Percentiles rank a stretch among this genome's conserved stretches.
These are phyloP conservation scores for Irpex sp. DNA, from an alignment of 1,284 basidiomycete species.

Conservation along the genomic window DNA sequence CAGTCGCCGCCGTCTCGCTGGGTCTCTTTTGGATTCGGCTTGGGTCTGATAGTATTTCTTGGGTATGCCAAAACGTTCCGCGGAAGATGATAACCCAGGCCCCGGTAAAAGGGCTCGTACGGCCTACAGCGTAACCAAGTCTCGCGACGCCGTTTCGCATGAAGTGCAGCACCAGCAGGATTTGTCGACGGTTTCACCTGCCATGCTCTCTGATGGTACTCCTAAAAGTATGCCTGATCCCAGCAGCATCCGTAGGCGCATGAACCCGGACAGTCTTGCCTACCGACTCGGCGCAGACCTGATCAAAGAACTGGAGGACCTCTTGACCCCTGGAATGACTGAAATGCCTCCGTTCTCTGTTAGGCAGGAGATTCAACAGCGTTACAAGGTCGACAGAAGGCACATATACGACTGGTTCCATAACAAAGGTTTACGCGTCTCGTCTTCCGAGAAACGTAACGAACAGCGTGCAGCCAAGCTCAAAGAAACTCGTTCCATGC, in stretches of 20 bases:
- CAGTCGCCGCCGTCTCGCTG: neutral
- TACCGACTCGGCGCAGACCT: constrained; percentile 60
- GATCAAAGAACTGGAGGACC: constrained; percentile 62
- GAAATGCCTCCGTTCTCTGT: constrained; percentile 70
- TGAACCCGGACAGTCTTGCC: constrained; percentile 51
- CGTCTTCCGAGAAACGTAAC: constrained; percentile 42
- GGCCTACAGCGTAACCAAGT: too few relatives aligned
- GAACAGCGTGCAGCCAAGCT: constrained; percentile 42
- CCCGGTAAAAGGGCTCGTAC: neutral
- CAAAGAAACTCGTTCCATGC: constrained; percentile 15
- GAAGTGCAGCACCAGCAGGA: neutral
- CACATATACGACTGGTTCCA: constrained; percentile 79
- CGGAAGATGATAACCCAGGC: neutral
- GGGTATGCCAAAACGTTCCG: neutral
- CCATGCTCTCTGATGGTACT: constrained; percentile 3
- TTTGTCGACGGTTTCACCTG: constrained; percentile 10
- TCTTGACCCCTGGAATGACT: constrained; percentile 60
- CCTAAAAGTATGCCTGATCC: constrained; percentile 3
- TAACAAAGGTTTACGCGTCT: constrained; percentile 56
- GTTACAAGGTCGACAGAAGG: constrained; percentile 63
- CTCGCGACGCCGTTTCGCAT: neutral
- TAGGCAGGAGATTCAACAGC: constrained; percentile 62
- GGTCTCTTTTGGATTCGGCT: neutral
- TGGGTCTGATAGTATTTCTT: neutral
- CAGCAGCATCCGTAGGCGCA: constrained; percentile 26